Evolutionary conservation across 352 stramenopile genomes (phyloP).

Genomic region (Globisporangium cylindrosporum): DNA sequence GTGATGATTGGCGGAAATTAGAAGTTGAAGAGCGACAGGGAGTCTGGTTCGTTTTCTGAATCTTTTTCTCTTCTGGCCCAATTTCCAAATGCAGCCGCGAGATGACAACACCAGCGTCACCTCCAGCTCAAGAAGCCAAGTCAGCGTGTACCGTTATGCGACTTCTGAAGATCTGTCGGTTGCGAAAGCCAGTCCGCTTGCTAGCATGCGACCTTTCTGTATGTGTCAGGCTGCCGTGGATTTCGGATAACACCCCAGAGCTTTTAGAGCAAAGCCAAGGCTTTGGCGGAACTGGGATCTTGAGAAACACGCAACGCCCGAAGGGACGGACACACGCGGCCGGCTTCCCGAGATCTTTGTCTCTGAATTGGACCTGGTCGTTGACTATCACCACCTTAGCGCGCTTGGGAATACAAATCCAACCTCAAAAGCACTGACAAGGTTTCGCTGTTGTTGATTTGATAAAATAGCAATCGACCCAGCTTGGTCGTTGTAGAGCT

Average conservation of each 20-base stretch:
- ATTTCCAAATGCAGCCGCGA: conserved; percentile 4
- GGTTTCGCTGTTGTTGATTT: too few relatives aligned
- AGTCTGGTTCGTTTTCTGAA: conserved; percentile 13
- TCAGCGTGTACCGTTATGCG: background rate
- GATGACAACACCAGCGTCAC: conserved; percentile 10
- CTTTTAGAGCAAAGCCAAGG: background rate
- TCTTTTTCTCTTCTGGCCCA: conserved; percentile 9
- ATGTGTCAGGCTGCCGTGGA: background rate
- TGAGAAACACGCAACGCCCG: background rate
- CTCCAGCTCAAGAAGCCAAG: background rate
- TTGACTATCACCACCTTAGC: background rate
- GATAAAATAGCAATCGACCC: too few relatives aligned
- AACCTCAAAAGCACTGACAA: too few relatives aligned
- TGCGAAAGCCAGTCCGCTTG: background rate
- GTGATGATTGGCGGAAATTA: conserved; percentile 1
- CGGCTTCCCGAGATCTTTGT: background rate
- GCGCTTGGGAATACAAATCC: too few relatives aligned
- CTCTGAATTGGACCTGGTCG: background rate
- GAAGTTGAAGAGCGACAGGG: background rate
- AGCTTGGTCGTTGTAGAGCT: too few relatives aligned
- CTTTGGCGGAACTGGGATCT: background rate
- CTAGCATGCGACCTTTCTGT: background rate
- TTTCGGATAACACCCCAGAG: background rate
- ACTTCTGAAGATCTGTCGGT: conserved; percentile 1
- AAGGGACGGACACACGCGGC: background rate